These are phyloP conservation scores for Phlebiopsis flavidoalba DNA, from an alignment of 768 basidiomycete species.

Conservation along the genomic window DNA sequence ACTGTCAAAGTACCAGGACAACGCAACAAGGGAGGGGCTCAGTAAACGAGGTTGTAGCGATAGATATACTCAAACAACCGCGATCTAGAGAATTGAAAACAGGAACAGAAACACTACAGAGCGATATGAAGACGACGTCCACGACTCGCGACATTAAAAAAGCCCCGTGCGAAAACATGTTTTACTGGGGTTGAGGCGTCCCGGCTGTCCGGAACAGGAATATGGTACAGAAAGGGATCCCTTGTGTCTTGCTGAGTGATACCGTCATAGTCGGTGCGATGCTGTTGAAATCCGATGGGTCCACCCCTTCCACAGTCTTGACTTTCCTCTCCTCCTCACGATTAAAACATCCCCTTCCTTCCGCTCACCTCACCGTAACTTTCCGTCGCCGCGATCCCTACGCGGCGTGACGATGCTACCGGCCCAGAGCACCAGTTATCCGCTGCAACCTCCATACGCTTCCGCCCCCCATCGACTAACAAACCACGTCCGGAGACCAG, in stretches of 20 bases:
- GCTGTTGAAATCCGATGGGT: background rate
- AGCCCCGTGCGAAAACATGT: slow-evolving; percentile 5
- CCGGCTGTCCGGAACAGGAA: slow-evolving; percentile 1
- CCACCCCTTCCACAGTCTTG: no score
- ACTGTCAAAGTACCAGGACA: slow-evolving; percentile 9
- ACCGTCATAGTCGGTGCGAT: slow-evolving; percentile 1
- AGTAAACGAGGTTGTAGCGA: slow-evolving; percentile 14
- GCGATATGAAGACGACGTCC: slow-evolving; percentile 4
- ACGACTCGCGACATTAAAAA: slow-evolving; percentile 4
- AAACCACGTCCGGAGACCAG: no score
- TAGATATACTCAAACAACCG: slow-evolving; percentile 15
- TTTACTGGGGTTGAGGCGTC: slow-evolving; percentile 5
- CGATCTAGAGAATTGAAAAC: background rate
- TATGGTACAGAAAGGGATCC: slow-evolving; percentile 8
- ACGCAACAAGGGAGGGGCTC: slow-evolving; percentile 1
- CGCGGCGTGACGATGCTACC: slow-evolving; percentile 11
- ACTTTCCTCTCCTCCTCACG: slow-evolving; percentile 7
- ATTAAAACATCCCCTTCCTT: background rate
- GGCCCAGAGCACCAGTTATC: no score
- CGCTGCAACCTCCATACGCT: no score
- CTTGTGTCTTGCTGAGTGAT: background rate
- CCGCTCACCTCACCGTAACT: background rate
- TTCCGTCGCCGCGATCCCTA: background rate
- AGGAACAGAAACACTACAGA: slow-evolving; percentile 2
- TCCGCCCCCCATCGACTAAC: no score